Percentiles rank a stretch among this genome's conserved stretches.
Conservation (phyloP, 352 stramenopile species). For the Globisporangium nunn region DNA sequence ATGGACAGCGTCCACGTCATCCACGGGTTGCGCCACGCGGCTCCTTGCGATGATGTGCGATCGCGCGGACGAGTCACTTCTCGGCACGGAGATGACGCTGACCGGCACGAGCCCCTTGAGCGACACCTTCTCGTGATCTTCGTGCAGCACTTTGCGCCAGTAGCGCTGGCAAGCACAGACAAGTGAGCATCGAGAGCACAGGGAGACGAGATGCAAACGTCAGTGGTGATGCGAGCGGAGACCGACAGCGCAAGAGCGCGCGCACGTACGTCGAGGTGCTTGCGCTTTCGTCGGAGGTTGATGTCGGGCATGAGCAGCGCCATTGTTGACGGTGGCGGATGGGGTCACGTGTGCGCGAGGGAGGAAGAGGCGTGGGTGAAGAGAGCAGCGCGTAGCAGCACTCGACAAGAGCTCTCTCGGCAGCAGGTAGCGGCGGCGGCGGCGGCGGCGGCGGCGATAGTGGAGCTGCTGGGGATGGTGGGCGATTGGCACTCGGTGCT, state of each 20-base stretch:
- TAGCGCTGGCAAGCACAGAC: slow-evolving; percentile 17
- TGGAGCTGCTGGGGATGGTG: no score
- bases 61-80: slow-evolving; percentile 11
- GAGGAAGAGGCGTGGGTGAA: background rate
- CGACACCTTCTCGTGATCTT: slow-evolving; percentile 22
- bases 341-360: background rate
- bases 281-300: slow-evolving; percentile 54
- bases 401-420: no score
- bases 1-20: slow-evolving; percentile 7
- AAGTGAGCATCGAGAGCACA: background rate
- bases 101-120: slow-evolving; percentile 14
- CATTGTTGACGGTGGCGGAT: slow-evolving; percentile 16
- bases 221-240: background rate
- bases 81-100: slow-evolving; percentile 13
- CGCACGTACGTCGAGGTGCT: slow-evolving; percentile 38
- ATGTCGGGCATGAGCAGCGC: slow-evolving; percentile 61
- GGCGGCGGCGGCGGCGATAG: background rate
- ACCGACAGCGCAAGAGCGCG: background rate
- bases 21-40: slow-evolving; percentile 6
- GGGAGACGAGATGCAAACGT: background rate
- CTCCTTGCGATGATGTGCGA: slow-evolving; percentile 17
- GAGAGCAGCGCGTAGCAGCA: no score
- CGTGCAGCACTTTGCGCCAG: slow-evolving; percentile 30
- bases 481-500: background rate
- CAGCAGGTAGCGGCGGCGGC: no score